Evolutionary conservation across 768 basidiomycete genomes (phyloP).

Genomic region (Lepiota venenata): DNA sequence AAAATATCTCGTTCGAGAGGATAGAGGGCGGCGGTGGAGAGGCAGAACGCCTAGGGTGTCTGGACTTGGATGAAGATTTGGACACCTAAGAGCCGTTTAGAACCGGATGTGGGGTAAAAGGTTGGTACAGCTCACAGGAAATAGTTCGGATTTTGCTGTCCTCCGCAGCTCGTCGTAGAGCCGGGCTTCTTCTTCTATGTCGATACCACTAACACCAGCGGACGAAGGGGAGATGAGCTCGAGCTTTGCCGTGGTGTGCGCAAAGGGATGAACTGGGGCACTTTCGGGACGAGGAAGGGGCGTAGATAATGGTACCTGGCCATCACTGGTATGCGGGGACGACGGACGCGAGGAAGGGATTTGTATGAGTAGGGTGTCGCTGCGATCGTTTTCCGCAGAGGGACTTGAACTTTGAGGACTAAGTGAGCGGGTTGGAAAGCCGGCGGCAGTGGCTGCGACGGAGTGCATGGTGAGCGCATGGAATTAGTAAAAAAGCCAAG

Average conservation of each 20-base stretch:
- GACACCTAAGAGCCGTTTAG: neutral
- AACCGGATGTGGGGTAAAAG: neutral
- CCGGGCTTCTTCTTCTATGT: slow-evolving; percentile 64
- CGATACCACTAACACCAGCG: slow-evolving; percentile 38
- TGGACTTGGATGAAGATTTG: neutral
- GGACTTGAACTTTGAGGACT: neutral
- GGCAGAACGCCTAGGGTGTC: slow-evolving; percentile 25
- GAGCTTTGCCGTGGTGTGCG: slow-evolving; percentile 41
- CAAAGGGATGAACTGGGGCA: slow-evolving; percentile 38
- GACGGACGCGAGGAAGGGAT: neutral
- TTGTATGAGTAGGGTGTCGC: neutral
- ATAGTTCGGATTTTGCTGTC: slow-evolving; percentile 25
- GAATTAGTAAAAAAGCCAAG: too few species aligned
- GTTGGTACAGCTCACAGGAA: neutral
- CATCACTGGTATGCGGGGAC: neutral
- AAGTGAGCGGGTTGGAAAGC: slow-evolving; percentile 7
- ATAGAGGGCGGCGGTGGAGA: slow-evolving; percentile 36
- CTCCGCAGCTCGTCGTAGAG: slow-evolving; percentile 64
- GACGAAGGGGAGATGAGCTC: slow-evolving; percentile 43
- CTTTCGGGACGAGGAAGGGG: slow-evolving; percentile 7
- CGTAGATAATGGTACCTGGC: neutral
- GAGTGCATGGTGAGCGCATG: too few species aligned
- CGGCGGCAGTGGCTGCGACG: slow-evolving; percentile 1
- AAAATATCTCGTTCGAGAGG: slow-evolving; percentile 68
- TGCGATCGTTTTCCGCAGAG: neutral